Evolutionary conservation across 306 rosid species (phyloP).

Genomic region (Hippophae tibetana): DNA sequence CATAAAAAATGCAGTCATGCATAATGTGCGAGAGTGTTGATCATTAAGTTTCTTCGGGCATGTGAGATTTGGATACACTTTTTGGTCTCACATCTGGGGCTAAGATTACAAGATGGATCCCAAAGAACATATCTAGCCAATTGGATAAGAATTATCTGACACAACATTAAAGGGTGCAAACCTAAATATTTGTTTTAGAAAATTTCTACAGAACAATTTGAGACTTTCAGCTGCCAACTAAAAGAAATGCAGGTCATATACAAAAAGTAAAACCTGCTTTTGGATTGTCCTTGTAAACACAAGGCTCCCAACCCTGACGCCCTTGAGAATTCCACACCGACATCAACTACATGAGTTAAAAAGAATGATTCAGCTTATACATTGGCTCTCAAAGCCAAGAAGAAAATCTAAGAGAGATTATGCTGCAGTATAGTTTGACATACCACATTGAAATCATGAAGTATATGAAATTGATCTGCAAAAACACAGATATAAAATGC

Average conservation of each 20-base stretch:
- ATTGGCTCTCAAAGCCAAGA: conserved; percentile 5
- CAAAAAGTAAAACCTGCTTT: conserved; percentile 42
- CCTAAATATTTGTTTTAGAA: not conserved
- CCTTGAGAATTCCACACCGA: conserved; percentile 52
- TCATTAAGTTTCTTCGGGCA: not conserved
- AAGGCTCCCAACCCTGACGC: conserved; percentile 64
- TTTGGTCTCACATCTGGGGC: not conserved
- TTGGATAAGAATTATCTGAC: not conserved
- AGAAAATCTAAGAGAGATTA: not conserved
- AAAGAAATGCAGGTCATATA: not conserved
- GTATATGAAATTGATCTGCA: too few relatives aligned
- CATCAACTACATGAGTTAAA: conserved; percentile 52
- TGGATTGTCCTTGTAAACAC: conserved; percentile 35
- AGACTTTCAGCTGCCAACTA: not conserved
- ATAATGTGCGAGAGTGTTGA: not conserved
- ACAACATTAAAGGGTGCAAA: conserved; percentile 10
- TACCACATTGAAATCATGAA: too few relatives aligned
- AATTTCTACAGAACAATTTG: conserved; percentile 2
- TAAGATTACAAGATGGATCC: not conserved
- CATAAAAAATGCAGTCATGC: too few relatives aligned
- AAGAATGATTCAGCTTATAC: conserved; percentile 12
- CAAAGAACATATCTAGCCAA: not conserved
- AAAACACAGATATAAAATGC: too few relatives aligned
- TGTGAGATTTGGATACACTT: not conserved
- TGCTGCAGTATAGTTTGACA: not conserved